Base-by-base conservation (phyloP, 2,329 filamentous ascomycete genomes). In the Didymella pinodella region DNA sequence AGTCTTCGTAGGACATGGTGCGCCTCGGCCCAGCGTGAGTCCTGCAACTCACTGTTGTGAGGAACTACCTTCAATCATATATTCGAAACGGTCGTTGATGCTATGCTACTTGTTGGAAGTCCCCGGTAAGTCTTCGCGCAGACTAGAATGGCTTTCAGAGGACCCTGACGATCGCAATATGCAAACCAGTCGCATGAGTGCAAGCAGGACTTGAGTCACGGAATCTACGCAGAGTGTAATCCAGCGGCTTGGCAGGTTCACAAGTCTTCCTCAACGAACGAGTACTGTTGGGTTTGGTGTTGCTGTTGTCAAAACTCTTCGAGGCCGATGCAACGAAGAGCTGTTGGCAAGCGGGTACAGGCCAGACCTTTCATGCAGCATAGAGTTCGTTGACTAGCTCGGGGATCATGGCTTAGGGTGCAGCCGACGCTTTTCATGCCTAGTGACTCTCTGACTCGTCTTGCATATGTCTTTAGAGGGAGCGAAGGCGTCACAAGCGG, bases 171-270 rank as follows among this genome's bases (percentile, higher is more conserved):
- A 50, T 46, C 52, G 41, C 25, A 18, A 16, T 20, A 4, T 16
- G 43, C 16, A 46, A n/a, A 20, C 11, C 11, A 7, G 22, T 40
- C 40, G 47, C 47, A 7, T 41, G 46, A 50, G 46, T 47, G 18
- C 28, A 47, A 47, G 54, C 48, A 51, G 11, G 40, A 34, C 34
- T 26, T 43, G 54, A 41, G 20, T 48, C 45, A 54, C 28, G 11
- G 20, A 34, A 34, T 34, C 48, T 28, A 41, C 41, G 28, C 5
- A 41, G 20, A 10, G 16, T 28, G 32, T 34, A 34, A 22, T 16
- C 16, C 26, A 41, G 41, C 18, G 16, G 7, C 20, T 7, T 7
- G 28, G 22, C n/a, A 18, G 11, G 3, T 46, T 28, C 47, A 18
- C 8, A 20, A 28, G 20, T 43, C 20, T 22, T 20, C n/a, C 22